phyloP scores from a whole-genome alignment of 2,329 filamentous ascomycete species.

The Ciborinia camelliae region DNA sequence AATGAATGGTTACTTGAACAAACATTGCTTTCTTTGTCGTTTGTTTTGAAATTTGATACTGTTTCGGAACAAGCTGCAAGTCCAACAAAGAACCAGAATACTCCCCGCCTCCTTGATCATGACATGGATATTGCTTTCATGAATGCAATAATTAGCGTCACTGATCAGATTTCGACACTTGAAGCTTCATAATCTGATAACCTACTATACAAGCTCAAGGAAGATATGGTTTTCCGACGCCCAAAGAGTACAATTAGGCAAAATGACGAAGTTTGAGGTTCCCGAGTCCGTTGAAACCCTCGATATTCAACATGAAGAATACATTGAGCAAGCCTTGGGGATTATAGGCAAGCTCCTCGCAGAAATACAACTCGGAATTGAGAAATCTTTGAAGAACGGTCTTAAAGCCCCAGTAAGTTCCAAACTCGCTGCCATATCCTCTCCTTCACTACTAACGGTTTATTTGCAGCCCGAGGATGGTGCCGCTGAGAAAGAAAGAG shows the following conservation, averaged over 20 bases:
- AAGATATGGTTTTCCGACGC: neutral
- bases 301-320: neutral
- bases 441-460: neutral
- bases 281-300: neutral
- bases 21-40: neutral
- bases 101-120: neutral
- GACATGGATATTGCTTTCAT: neutral
- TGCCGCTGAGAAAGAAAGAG: neutral
- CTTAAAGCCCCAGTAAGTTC: neutral
- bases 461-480: neutral
- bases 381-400: neutral
- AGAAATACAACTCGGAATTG: neutral
- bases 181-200: too few species aligned
- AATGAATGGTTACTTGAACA: too few species aligned
- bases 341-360: neutral
- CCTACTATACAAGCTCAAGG: neutral
- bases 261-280: neutral
- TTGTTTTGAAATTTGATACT: neutral
- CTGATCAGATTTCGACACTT: neutral
- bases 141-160: neutral
- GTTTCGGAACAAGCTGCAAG: neutral
- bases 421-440: neutral
- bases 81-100: neutral
- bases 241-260: neutral
- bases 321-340: neutral